Evolutionary conservation across 257 asterid genomes (phyloP).

Genomic region (Solanum virginianum): DNA sequence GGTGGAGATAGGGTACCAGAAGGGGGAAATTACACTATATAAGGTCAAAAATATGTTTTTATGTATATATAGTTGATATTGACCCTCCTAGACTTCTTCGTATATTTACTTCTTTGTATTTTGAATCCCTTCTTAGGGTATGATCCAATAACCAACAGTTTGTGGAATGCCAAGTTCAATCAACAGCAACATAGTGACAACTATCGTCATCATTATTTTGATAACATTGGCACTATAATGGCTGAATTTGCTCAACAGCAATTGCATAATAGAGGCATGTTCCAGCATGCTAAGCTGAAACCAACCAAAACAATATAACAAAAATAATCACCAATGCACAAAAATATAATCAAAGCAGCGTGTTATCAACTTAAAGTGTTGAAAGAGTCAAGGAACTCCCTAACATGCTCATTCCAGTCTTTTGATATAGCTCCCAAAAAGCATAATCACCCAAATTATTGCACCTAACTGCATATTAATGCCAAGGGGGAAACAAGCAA

Average conservation of each 20-base stretch:
- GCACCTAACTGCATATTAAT: neutral
- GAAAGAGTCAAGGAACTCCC: neutral
- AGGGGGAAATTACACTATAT: neutral
- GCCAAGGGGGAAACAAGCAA: neutral
- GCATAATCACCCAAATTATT: neutral
- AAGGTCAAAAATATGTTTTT: neutral
- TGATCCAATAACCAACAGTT: neutral
- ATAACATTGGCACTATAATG: neutral
- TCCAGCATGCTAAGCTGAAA: neutral
- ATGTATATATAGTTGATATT: neutral
- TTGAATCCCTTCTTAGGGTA: neutral
- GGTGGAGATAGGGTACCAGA: neutral
- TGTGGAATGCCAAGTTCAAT: neutral
- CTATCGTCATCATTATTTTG: neutral
- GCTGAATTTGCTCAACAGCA: neutral
- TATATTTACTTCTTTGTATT: neutral
- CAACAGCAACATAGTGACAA: neutral
- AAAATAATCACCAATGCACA: neutral
- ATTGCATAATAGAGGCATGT: neutral
- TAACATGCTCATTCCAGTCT: neutral
- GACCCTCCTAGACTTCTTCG: neutral
- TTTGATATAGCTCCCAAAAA: neutral
- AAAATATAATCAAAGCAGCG: neutral
- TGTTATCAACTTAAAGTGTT: neutral
- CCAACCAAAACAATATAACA: neutral